These are phyloP conservation scores for Vitis hybrid DNA, from an alignment of 177 flowering plant species.

Conservation along the genomic window DNA sequence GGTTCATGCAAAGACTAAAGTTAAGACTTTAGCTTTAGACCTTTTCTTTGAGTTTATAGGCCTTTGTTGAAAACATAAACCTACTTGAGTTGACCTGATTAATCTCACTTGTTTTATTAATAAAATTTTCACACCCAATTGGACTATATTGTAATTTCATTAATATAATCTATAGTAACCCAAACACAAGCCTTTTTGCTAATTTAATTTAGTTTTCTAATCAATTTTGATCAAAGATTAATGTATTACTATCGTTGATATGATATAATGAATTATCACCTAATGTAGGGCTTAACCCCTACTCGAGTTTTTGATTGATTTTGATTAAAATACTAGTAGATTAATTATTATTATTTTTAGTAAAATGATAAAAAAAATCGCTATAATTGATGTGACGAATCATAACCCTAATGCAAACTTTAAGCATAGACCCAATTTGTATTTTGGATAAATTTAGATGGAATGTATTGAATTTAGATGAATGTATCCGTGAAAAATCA, in stretches of 20 bases:
- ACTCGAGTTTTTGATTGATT: too few species aligned
- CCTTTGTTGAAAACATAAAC: slow-evolving; percentile 16
- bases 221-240: too few species aligned
- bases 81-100: slow-evolving; percentile 4
- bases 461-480: not conserved
- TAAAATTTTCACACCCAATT: too few species aligned
- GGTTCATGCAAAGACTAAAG: too few species aligned
- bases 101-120: not conserved
- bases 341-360: too few species aligned
- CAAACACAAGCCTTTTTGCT: fast-evolving
- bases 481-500: not conserved
- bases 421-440: not conserved
- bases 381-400: not conserved
- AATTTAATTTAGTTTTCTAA: too few species aligned
- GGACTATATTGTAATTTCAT: not conserved
- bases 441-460: not conserved
- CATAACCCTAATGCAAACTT: not conserved
- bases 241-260: too few species aligned
- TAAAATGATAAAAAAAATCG: too few species aligned
- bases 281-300: not conserved
- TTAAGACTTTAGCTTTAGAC: too few species aligned
- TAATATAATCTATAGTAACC: not conserved
- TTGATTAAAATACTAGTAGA: too few species aligned
- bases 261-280: too few species aligned
- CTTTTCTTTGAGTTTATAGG: slow-evolving; percentile 6